Percentiles rank a stretch among this genome's conserved stretches.
Conservation (phyloP, 148 eudicot genomes). For the Heliamphora exappendiculata region DNA sequence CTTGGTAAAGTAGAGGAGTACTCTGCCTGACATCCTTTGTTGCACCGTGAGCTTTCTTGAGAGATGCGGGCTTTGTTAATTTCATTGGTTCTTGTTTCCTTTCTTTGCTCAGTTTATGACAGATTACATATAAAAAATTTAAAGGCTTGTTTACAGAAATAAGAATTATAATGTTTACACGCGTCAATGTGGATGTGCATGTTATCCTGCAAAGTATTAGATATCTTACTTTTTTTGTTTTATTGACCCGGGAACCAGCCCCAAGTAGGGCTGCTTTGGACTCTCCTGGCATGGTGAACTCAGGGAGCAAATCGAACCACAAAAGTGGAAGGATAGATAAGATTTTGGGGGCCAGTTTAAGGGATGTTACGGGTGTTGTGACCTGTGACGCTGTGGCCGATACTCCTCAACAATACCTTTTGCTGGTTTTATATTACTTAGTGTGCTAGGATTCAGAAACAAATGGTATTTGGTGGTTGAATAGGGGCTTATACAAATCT, state of each 20-base stretch:
- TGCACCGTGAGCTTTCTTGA: neutral
- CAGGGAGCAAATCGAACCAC: too few species aligned
- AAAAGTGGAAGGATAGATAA: neutral
- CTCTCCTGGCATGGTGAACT: too few species aligned
- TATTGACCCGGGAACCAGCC: too few species aligned
- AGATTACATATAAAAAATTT: neutral
- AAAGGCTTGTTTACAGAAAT: neutral
- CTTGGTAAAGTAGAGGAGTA: neutral
- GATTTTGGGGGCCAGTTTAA: neutral
- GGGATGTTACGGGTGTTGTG: too few species aligned
- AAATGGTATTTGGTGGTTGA: neutral
- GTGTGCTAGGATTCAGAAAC: neutral
- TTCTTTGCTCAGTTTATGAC: neutral
- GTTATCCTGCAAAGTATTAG: neutral
- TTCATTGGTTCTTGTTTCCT: neutral
- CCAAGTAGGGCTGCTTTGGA: too few species aligned
- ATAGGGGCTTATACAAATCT: too few species aligned
- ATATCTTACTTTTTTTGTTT: too few species aligned
- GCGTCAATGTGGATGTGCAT: neutral
- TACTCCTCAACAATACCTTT: neutral
- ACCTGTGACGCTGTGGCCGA: neutral
- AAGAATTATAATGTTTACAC: neutral
- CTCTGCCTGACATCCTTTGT: neutral
- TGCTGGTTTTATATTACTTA: neutral
- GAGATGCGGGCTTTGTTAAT: neutral